phyloP scores from a whole-genome alignment of 352 stramenopile species.

The Phytophthora sp. region DNA sequence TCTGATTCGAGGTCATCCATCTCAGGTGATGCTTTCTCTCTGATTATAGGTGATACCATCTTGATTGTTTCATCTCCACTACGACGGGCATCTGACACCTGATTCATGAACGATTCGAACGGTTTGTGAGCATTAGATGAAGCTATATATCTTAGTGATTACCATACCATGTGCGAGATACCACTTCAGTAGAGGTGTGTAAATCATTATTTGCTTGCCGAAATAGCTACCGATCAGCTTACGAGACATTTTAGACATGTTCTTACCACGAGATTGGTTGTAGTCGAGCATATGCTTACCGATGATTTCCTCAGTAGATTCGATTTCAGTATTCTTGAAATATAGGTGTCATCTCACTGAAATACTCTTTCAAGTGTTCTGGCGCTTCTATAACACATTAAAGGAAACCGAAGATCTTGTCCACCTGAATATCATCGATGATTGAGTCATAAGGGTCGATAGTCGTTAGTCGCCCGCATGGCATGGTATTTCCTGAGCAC shows the following conservation, averaged over 20 bases:
- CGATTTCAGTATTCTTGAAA: constrained; percentile 41
- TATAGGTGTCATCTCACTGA: constrained; percentile 42
- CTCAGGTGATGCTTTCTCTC: no score
- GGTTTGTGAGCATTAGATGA: constrained; percentile 20
- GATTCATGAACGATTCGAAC: constrained; percentile 25
- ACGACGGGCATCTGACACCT: constrained; percentile 32
- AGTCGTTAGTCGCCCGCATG: background rate
- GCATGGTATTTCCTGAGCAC: background rate
- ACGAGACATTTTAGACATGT: background rate
- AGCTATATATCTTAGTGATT: constrained; percentile 35
- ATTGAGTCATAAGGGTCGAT: constrained; percentile 22
- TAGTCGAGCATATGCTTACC: constrained; percentile 38
- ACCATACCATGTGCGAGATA: constrained; percentile 37
- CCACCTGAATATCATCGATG: constrained; percentile 34
- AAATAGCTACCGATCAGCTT: constrained; percentile 48
- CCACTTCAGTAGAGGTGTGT: constrained; percentile 43
- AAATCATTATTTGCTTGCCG: constrained; percentile 41
- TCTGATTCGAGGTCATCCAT: no score
- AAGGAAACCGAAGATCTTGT: constrained; percentile 47
- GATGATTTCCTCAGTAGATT: constrained; percentile 23
- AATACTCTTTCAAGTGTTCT: constrained; percentile 37
- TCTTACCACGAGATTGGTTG: constrained; percentile 5
- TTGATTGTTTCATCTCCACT: constrained; percentile 33
- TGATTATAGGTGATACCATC: no score
- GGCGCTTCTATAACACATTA: constrained; percentile 47